Conservation (phyloP, 2,329 filamentous ascomycete species). For the Xylariaceae sp. region DNA sequence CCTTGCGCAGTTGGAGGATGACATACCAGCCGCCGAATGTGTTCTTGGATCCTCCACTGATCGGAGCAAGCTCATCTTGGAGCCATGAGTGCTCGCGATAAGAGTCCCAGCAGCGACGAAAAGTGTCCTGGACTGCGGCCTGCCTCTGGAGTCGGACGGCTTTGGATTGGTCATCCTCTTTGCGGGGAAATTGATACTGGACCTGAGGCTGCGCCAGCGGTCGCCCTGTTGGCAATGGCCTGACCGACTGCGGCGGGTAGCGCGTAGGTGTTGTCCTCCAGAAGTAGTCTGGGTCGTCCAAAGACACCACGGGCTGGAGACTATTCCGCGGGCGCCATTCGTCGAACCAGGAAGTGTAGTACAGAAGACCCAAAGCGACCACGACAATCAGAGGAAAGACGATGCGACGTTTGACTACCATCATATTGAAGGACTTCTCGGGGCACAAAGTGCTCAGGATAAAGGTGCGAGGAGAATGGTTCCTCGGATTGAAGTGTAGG, state of each 20-base stretch:
- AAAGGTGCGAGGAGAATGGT: no score
- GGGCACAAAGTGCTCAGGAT: no score
- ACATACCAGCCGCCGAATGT: constrained; percentile 36
- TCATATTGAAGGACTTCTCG: neutral
- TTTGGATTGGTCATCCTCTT: constrained; percentile 11
- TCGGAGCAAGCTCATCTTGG: constrained; percentile 38
- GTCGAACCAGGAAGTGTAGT: neutral
- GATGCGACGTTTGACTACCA: neutral
- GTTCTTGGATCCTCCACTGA: constrained; percentile 34
- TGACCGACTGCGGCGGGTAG: constrained; percentile 1
- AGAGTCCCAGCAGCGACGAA: constrained; percentile 30
- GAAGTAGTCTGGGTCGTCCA: neutral
- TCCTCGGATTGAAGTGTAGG: no score
- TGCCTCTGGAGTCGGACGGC: constrained; percentile 15
- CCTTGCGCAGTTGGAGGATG: neutral
- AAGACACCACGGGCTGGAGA: neutral
- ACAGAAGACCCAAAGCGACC: neutral
- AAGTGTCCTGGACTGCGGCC: constrained; percentile 15
- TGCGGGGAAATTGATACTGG: constrained; percentile 13
- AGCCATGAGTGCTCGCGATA: constrained; percentile 38
- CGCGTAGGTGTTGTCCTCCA: constrained; percentile 1
- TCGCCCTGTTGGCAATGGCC: constrained; percentile 14
- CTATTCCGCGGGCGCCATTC: neutral
- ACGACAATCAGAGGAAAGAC: neutral
- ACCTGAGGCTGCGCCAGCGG: constrained; percentile 16